Evolutionary conservation across 352 stramenopile genomes (phyloP).

Genomic region (Stramenopiles sp.): DNA sequence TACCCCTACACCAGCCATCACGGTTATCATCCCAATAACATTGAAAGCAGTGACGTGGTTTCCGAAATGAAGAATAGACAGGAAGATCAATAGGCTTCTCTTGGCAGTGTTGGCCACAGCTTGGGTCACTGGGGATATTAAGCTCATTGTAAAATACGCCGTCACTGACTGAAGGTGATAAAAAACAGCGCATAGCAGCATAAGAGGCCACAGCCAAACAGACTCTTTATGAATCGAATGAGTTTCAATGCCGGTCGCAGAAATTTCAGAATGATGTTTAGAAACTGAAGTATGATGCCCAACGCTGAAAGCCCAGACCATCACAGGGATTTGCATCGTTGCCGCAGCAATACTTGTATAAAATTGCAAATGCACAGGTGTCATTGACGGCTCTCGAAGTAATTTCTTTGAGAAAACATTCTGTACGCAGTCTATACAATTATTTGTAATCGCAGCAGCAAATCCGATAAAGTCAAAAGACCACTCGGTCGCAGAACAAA

Average conservation of each 20-base stretch:
- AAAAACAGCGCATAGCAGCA: constrained; percentile 45
- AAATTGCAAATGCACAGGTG: constrained; percentile 53
- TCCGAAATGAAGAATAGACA: constrained; percentile 66
- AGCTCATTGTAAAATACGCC: constrained; percentile 66
- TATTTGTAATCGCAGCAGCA: constrained; percentile 54
- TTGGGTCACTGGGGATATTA: constrained; percentile 64
- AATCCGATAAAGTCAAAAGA: constrained; percentile 67
- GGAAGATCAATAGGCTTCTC: constrained; percentile 58
- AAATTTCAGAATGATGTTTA: too few relatives aligned
- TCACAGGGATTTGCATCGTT: constrained; percentile 51
- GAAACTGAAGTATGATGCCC: too few relatives aligned
- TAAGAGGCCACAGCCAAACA: too few relatives aligned
- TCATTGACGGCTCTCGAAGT: constrained; percentile 36
- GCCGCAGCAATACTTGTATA: constrained; percentile 63
- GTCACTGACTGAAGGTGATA: constrained; percentile 70
- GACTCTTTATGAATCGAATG: too few relatives aligned
- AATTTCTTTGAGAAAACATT: constrained; percentile 69
- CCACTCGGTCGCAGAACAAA: constrained; percentile 57
- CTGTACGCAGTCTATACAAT: constrained; percentile 71
- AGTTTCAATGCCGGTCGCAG: too few relatives aligned
- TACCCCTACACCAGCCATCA: constrained; percentile 59
- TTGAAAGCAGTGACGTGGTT: constrained; percentile 53
- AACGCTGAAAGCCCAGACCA: too few relatives aligned
- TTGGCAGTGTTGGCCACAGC: constrained; percentile 72
- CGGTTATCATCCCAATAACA: constrained; percentile 54